Evolutionary conservation across 176 grass and related monocot species (phyloP).

Genomic region (Stipa capillata): DNA sequence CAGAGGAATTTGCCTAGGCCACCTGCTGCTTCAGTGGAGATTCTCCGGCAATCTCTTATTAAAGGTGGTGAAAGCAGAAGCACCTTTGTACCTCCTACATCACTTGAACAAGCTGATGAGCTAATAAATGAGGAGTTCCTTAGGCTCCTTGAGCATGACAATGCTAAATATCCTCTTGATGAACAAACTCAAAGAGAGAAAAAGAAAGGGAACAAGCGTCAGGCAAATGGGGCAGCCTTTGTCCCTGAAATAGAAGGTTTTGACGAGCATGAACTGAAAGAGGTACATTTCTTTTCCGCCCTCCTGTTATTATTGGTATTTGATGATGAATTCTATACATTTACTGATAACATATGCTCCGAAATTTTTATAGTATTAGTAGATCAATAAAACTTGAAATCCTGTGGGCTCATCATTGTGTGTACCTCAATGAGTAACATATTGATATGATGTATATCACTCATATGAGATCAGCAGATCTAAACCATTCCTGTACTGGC

Average conservation of each 20-base stretch:
- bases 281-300: conserved; percentile 30
- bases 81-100: conserved; percentile 78
- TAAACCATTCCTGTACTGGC: background rate
- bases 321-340: background rate
- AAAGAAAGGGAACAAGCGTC: conserved; percentile 50
- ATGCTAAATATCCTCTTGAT: conserved; percentile 84
- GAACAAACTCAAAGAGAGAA: conserved; percentile 61
- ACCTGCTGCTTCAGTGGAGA: conserved; percentile 54
- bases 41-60: conserved; percentile 64
- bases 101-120: conserved; percentile 82
- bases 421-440: background rate
- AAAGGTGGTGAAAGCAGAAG: conserved; percentile 67
- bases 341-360: background rate
- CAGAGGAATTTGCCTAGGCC: conserved; percentile 86
- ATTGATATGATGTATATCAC: background rate
- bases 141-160: conserved; percentile 73
- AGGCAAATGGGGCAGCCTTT: conserved; percentile 25
- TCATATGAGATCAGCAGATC: background rate
- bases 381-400: background rate
- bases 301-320: background rate
- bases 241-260: conserved; percentile 86
- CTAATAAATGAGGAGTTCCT: conserved; percentile 71
- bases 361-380: background rate
- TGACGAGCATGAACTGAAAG: conserved; percentile 57
- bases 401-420: background rate